Evolutionary conservation across 768 basidiomycete genomes (phyloP).

Genomic region (Gautieria morchelliformis): DNA sequence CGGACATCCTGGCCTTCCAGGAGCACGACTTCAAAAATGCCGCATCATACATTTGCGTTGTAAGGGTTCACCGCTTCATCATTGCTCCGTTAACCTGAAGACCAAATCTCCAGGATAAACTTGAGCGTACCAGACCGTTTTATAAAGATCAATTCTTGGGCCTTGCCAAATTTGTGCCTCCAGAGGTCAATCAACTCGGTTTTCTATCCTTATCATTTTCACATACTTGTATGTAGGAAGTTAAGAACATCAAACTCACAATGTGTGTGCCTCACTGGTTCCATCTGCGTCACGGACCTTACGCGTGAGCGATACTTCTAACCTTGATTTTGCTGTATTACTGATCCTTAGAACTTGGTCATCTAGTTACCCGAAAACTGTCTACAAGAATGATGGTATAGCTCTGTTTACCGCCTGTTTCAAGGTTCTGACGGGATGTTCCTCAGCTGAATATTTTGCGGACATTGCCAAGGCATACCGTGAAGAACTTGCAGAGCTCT

Average conservation of each 20-base stretch:
- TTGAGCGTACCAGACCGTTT: constrained; percentile 50
- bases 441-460: constrained; percentile 35
- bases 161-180: constrained; percentile 45
- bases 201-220: background rate
- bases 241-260: constrained; percentile 60
- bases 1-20: constrained; percentile 25
- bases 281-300: constrained; percentile 56
- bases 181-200: constrained; percentile 31
- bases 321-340: background rate
- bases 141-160: constrained; percentile 56
- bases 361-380: constrained; percentile 24
- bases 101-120: constrained; percentile 39
- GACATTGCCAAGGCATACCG: constrained; percentile 39
- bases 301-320: constrained; percentile 38
- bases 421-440: background rate
- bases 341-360: background rate
- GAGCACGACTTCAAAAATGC: constrained; percentile 24
- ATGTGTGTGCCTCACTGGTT: constrained; percentile 67
- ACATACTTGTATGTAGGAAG: constrained; percentile 31
- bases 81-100: background rate
- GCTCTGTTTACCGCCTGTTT: background rate
- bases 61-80: background rate
- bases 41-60: constrained; percentile 20
- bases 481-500: constrained; percentile 35
- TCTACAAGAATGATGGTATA: constrained; percentile 52